Conservation (phyloP, 106 monocot genomes). For the Dioscorea zingiberensis region DNA sequence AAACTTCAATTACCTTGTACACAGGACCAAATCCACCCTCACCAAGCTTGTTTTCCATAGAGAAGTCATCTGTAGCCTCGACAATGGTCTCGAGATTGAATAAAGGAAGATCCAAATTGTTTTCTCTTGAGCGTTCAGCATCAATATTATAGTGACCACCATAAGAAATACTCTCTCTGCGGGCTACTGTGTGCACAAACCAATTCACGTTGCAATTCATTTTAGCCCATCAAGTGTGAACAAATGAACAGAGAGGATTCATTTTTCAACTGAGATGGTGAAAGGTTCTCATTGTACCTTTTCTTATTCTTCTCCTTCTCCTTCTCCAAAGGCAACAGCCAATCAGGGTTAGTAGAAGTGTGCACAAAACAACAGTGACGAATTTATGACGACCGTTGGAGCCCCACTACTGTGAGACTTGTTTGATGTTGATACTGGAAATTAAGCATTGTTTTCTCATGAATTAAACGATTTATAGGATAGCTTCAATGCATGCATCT, state of each 20-base stretch:
- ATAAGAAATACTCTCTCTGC: not conserved
- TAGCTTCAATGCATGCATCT: no score
- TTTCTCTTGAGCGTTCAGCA: not conserved
- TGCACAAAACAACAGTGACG: not conserved
- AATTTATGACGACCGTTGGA: slow-evolving; percentile 1
- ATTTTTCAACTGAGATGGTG: no score
- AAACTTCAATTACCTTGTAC: slow-evolving; percentile 15
- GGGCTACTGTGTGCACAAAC: no score
- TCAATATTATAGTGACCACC: not conserved
- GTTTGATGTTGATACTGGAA: not conserved
- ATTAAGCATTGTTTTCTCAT: no score
- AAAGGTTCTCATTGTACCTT: not conserved
- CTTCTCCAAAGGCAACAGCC: slow-evolving; percentile 12
- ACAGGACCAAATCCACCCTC: slow-evolving; percentile 40
- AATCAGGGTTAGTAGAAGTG: not conserved
- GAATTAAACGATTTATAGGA: no score
- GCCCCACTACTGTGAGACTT: not conserved
- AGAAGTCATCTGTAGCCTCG: slow-evolving; percentile 25
- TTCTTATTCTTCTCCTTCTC: slow-evolving; percentile 1
- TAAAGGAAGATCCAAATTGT: slow-evolving; percentile 15
- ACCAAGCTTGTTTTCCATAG: slow-evolving; percentile 17
- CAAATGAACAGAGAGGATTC: no score
- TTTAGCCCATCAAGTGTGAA: no score
- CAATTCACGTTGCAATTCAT: no score
- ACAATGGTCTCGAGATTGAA: slow-evolving; percentile 15